phyloP scores from a whole-genome alignment of 2,329 filamentous ascomycete genomes.

The Colletotrichum tofieldiae region DNA sequence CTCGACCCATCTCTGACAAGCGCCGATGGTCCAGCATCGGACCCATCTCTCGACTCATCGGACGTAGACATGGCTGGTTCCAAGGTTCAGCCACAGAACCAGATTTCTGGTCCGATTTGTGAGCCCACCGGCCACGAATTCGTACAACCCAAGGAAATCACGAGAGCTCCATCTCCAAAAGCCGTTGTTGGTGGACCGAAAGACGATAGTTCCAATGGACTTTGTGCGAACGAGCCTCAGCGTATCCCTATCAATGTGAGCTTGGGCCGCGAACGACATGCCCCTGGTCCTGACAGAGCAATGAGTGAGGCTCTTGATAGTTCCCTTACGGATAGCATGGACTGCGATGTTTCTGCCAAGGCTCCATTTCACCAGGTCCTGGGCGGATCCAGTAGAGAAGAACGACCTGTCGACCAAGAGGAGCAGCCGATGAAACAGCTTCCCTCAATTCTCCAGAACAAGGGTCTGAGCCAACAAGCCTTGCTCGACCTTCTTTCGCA shows the following conservation, averaged over 20 bases:
- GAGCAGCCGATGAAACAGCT: neutral
- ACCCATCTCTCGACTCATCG: neutral
- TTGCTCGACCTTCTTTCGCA: slow-evolving; percentile 46
- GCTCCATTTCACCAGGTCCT: neutral
- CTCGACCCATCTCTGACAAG: slow-evolving; percentile 27
- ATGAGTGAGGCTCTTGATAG: neutral
- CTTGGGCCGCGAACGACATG: neutral
- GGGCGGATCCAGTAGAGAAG: neutral
- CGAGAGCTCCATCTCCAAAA: slow-evolving; percentile 20
- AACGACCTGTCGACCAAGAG: neutral
- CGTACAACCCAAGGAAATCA: slow-evolving; percentile 28
- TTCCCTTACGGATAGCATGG: neutral
- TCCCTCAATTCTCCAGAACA: neutral
- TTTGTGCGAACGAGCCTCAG: neutral
- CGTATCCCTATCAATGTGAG: neutral
- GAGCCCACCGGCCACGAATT: slow-evolving; percentile 1
- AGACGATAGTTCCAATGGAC: neutral
- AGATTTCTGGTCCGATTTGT: neutral
- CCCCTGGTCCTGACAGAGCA: neutral
- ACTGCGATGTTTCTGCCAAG: neutral
- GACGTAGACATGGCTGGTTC: neutral
- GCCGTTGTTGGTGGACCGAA: neutral
- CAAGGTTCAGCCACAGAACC: neutral
- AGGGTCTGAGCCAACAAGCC: slow-evolving; percentile 13
- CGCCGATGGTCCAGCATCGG: neutral